Evolutionary conservation across 2,329 filamentous ascomycete species (phyloP), one percentile per base, ranked within the genome.

Genomic region (Pestalotiopsis sp.): DNA sequence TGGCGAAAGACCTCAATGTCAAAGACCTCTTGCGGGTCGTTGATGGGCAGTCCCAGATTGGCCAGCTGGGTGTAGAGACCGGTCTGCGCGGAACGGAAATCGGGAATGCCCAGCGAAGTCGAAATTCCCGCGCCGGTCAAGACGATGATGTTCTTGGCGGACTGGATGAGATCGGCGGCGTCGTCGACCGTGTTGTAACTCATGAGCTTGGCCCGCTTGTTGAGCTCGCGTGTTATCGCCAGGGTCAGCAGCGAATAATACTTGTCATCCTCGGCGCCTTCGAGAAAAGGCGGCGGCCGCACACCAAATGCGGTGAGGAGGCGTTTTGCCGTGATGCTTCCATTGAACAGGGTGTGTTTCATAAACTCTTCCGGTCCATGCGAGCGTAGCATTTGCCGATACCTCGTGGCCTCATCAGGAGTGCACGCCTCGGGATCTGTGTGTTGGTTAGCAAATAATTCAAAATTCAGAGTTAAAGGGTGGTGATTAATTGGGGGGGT

Each of bases 91-190:
- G 94, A 98, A 72, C 96, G 91, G 77, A 99, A 99, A 79, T 99
- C 96, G 4, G 96, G 96, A 68, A 99, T 98, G 69, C 96, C 96
- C 22, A 99, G 89, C 64, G 94, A 97, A 0, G 96, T 99, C 30
- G 94, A 98, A 73, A 99, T 98, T 72, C 96, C 96, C 20, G 96
- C 96, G 64, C 96, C 96, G 1, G 96, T 98, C 72, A 99, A 88
- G 71, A 98, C 92, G 75, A 99, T 89, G 78, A 99, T 94, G 78
- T 97, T 97, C 72, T 88, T 88, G 67, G 91, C 89, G 68, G 87
- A 86, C 73, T 88, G 85, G 57, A 99, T 86, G 64, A 99, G 84
- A 14, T 85, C 81, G 9, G 96, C 94, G 4, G 93, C 96, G 80
- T 99, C 94, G 71, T 97, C 92, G 65, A 98, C 85, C 1, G 91